Base-by-base conservation (phyloP, 257 asterid species). In the Perilla frutescens region DNA sequence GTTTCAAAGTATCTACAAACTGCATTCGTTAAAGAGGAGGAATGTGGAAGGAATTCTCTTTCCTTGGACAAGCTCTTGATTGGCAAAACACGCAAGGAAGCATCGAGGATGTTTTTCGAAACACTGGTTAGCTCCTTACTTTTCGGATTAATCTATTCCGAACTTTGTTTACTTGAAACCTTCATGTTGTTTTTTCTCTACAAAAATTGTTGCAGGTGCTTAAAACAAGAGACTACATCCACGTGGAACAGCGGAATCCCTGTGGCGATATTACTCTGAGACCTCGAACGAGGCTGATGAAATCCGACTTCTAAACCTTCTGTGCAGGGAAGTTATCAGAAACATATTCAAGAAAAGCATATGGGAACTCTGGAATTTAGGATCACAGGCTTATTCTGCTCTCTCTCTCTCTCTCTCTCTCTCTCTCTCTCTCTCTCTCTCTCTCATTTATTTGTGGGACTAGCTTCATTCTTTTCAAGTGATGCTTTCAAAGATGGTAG, bases 51-150 rank as follows among this genome's bases (percentile, higher is more conserved):
- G 68, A 82, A 55, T 41, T 71, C 81, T 73, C 81, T 89, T 80
- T 85, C 90, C 40, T 69, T 88, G 86, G 92, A 88, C 80, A 81
- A 68, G 53, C 86, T 91, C 64, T 85, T 91, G 76, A 81, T 65
- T 73, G 91, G 96, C 32, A 91, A 91, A 87, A 79, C 96, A 0
- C 87, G 92, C 71, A 91, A 91, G 88, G 97, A 91, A 81, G 96
- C 96, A 1, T 87, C 92, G 14, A 87, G 97, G 76, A 83, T 89
- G 96, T 91, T 91, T 80, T 91, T 89, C 51, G 96, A 91, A 81
- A 72, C 97, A 73, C 72, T 89, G 96, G 96, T 92, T 84, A 3
- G 87, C 57, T 48, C 62, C 14, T 20, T 10, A 14, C 45, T 47
- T 50, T 48, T 37, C 26, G 49, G 29, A 3, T 45, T 20, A 5